Evolutionary conservation across 257 asterid species (phyloP), one percentile per base, ranked within the genome.

Genomic region (Capsicum chinense): DNA sequence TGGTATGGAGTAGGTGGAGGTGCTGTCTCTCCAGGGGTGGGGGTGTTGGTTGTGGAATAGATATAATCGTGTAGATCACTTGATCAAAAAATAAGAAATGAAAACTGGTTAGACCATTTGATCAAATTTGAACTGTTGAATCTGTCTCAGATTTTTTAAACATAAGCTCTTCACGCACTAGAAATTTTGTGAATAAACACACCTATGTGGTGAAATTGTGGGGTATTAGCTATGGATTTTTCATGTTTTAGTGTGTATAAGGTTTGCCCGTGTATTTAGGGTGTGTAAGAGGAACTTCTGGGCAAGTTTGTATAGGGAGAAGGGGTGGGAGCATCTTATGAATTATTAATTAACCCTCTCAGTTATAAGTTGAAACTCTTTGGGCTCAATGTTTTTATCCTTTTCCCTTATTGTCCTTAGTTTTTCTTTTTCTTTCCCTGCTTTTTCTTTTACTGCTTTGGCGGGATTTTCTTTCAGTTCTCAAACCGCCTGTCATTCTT

Each of bases 331-430:
- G 9, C 9, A 26, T 19, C 52, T 39, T 69, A 69, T 69, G 21
- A 69, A 15, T 71, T 71, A 15, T 71, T 71, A 47, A 39, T 39
- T 71, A 47, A n/a, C 35, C 59, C 80, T 52, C 80, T 52, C 80
- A 11, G 19, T 21, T 54, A 56, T 73, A 47, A 12, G 19, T 73
- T 48, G 78, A 56, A 69, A 69, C 56, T 42, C 56, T 9, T 69
- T 69, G 56, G 15, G 78, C 26, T 39, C 52, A 69, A 39, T 16
- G 56, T 69, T 69, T 69, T 69, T 69, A 16, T 69, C 2, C 9
- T 69, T 69, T 69, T 33, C 79, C 79, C 14, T 5, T 60, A n/a
- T 60, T 60, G 6, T 42, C 42, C 19, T 19, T 59, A 8, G 6
- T 10, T 1, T 21, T 21, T 19, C 10, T 9, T 63, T 63, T 12